Evolutionary conservation across 805 yeast species (phyloP).

Genomic region (Cyberlindnera mrakii): DNA sequence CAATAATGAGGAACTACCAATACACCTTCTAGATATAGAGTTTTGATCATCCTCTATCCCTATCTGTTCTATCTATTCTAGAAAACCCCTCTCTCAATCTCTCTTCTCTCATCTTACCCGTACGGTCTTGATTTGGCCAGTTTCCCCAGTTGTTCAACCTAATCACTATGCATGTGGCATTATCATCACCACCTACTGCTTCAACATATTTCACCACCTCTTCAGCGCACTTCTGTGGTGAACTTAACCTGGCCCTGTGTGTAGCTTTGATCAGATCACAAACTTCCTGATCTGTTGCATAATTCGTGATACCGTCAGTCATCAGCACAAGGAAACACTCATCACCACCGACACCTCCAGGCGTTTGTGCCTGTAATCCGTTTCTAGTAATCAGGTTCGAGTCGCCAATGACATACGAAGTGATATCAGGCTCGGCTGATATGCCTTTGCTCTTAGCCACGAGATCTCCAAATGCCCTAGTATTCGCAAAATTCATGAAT

Average conservation of each 20-base stretch:
- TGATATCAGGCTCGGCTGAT: slow-evolving; percentile 86
- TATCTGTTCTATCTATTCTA: slow-evolving; percentile 16
- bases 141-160: slow-evolving; percentile 88
- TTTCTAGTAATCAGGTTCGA: slow-evolving; percentile 29
- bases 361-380: slow-evolving; percentile 17
- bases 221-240: slow-evolving; percentile 78
- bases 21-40: background rate
- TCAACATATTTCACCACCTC: slow-evolving; percentile 82
- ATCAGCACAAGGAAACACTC: slow-evolving; percentile 81
- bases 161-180: slow-evolving; percentile 86
- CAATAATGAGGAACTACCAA: too few species aligned
- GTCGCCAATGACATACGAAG: slow-evolving; percentile 64
- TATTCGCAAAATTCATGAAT: slow-evolving; percentile 76
- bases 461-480: slow-evolving; percentile 89
- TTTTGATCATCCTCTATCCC: slow-evolving; percentile 4
- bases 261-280: slow-evolving; percentile 80
- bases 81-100: slow-evolving; percentile 41
- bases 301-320: slow-evolving; percentile 83
- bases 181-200: slow-evolving; percentile 87
- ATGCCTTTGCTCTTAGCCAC: slow-evolving; percentile 78
- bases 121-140: slow-evolving; percentile 81
- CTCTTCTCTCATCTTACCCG: slow-evolving; percentile 76
- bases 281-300: slow-evolving; percentile 82
- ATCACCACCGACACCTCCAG: slow-evolving; percentile 56
- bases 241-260: slow-evolving; percentile 38